Conservation (phyloP, 2,329 filamentous ascomycete species). For the Diplodia corticola region DNA sequence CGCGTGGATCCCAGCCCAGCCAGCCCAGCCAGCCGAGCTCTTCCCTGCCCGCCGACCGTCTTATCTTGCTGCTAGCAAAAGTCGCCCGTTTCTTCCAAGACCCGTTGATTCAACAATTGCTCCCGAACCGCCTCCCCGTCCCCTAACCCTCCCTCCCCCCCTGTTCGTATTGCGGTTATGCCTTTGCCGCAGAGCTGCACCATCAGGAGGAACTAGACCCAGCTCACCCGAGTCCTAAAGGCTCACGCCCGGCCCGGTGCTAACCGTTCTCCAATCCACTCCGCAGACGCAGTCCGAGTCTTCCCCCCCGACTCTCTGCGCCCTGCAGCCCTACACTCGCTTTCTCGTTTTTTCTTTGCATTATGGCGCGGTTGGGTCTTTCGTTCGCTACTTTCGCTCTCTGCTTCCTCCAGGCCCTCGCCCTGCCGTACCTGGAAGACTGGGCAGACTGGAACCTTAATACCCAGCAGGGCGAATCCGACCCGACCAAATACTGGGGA, state of each 20-base stretch:
- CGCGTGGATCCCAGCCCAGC: constrained; percentile 7
- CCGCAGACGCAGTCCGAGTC: constrained; percentile 1
- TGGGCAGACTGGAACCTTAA: constrained; percentile 62
- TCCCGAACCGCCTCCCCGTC: neutral
- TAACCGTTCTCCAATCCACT: neutral
- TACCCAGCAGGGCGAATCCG: constrained; percentile 56
- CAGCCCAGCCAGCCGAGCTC: constrained; percentile 15
- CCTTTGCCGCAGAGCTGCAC: neutral
- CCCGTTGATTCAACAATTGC: neutral
- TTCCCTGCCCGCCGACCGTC: constrained; percentile 4
- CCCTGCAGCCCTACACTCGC: constrained; percentile 21
- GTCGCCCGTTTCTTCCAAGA: neutral
- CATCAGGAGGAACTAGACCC: constrained; percentile 12
- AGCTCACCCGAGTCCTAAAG: neutral
- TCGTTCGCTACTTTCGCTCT: constrained; percentile 20
- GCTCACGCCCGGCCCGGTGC: constrained; percentile 6
- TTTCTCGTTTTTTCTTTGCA: constrained; percentile 15
- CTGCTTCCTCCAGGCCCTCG: constrained; percentile 17
- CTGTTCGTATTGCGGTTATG: constrained; percentile 20
- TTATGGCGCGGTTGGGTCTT: constrained; percentile 19
- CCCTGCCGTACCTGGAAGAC: constrained; percentile 49
- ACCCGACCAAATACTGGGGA: constrained; percentile 60
- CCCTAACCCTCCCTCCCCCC: neutral
- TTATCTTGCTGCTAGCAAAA: constrained; percentile 6
- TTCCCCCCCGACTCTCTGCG: constrained; percentile 1